A percentile compares a stretch with the other conserved stretches of the same genome.
phyloP scores from a whole-genome alignment of 345 rosid genomes.

The Arabidopsis arenosa region DNA sequence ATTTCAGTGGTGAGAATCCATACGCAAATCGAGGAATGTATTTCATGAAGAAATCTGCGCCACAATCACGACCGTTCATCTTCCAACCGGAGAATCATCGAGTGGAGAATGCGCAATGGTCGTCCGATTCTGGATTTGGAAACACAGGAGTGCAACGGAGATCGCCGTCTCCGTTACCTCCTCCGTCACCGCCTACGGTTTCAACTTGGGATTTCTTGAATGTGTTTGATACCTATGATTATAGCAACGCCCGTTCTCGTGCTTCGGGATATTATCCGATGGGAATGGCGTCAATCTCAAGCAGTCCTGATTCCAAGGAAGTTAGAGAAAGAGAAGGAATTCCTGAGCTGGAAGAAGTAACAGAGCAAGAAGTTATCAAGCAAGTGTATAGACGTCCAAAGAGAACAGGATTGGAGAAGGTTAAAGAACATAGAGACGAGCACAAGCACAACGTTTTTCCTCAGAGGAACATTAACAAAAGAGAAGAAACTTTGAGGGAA shows the following conservation, averaged over 20 bases:
- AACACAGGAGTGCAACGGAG: slow-evolving; percentile 46
- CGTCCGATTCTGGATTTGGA: slow-evolving; percentile 47
- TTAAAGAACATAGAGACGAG: slow-evolving; percentile 37
- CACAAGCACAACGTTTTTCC: neutral
- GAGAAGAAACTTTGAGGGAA: slow-evolving; percentile 59
- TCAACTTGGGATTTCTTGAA: slow-evolving; percentile 90
- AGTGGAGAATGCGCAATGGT: slow-evolving; percentile 34
- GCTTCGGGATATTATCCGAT: slow-evolving; percentile 41
- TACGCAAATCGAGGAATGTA: slow-evolving; percentile 48
- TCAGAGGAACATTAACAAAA: slow-evolving; percentile 38
- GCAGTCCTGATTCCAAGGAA: slow-evolving; percentile 90
- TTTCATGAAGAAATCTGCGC: slow-evolving; percentile 78
- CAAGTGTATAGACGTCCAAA: slow-evolving; percentile 48
- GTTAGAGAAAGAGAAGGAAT: slow-evolving; percentile 95
- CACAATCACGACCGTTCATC: slow-evolving; percentile 68
- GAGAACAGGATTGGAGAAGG: slow-evolving; percentile 40
- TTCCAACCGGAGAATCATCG: slow-evolving; percentile 64
- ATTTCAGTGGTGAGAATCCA: slow-evolving; percentile 21
- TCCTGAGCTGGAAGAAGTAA: slow-evolving; percentile 91
- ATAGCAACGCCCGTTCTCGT: slow-evolving; percentile 41
- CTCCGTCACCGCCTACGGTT: slow-evolving; percentile 79
- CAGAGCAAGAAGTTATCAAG: slow-evolving; percentile 66
- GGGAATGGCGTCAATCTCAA: slow-evolving; percentile 60
- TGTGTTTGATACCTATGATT: slow-evolving; percentile 66
- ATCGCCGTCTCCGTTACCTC: slow-evolving; percentile 48